phyloP scores from a whole-genome alignment of 768 basidiomycete genomes.

The Amanita muscaria region DNA sequence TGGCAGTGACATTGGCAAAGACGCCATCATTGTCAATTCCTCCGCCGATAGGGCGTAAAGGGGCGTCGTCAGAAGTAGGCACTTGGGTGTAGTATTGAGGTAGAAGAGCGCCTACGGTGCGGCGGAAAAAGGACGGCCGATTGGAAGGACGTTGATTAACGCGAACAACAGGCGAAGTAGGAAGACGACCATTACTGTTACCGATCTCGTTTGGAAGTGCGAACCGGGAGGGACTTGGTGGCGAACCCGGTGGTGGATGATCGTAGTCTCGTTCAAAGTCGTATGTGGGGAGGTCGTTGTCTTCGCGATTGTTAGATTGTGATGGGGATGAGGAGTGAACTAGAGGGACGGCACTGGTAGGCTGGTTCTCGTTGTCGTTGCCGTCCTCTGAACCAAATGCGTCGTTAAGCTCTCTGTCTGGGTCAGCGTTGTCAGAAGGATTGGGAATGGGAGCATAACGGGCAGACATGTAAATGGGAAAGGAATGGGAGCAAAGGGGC shows the following conservation, averaged over 20 bases:
- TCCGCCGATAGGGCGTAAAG: slow-evolving; percentile 41
- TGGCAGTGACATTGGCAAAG: slow-evolving; percentile 90
- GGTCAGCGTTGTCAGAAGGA: too few species aligned
- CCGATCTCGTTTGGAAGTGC: slow-evolving; percentile 63
- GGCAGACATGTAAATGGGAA: slow-evolving; percentile 30
- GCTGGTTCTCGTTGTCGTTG: slow-evolving; percentile 42
- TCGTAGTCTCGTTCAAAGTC: slow-evolving; percentile 80
- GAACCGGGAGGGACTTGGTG: slow-evolving; percentile 47
- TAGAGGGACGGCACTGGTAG: slow-evolving; percentile 29
- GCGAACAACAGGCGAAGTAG: slow-evolving; percentile 33
- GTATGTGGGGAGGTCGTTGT: slow-evolving; percentile 39
- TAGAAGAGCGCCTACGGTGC: slow-evolving; percentile 51
- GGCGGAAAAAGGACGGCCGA: slow-evolving; percentile 45
- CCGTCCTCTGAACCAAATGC: slow-evolving; percentile 70
- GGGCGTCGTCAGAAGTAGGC: slow-evolving; percentile 29
- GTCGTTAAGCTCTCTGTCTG: slow-evolving; percentile 61
- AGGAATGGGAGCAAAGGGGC: not conserved
- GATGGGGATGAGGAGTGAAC: slow-evolving; percentile 14
- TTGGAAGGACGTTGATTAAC: slow-evolving; percentile 20
- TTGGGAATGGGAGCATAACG: slow-evolving; percentile 48
- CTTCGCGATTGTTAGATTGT: slow-evolving; percentile 24
- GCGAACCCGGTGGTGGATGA: slow-evolving; percentile 72
- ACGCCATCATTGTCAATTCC: slow-evolving; percentile 88
- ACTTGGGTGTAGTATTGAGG: slow-evolving; percentile 57
- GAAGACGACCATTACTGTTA: slow-evolving; percentile 63